Base-by-base conservation (phyloP, 305 asterid species). In the Solanum hybrid region DNA sequence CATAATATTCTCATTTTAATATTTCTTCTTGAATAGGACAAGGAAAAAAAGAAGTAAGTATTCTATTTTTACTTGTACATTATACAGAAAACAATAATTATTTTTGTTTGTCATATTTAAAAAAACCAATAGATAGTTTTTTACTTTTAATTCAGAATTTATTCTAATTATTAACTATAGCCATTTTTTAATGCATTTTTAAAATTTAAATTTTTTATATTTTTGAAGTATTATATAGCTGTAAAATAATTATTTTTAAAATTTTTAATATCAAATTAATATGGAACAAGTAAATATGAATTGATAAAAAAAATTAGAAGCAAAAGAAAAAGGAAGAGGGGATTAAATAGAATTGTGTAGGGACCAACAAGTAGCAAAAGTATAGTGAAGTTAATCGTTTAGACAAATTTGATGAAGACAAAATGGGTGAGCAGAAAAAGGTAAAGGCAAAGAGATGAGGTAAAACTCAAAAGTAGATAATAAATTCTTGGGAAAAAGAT, bases 341-440 rank as follows among this genome's bases (percentile, higher is more conserved):
- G 32, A 26, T 27, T 4, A 10, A 8, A 32, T 31, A 24, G 79
- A 85, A 34, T 45, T n/a, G 71, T 32, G 77, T 32, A 51, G 26
- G 78, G 71, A 77, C 51, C 45, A 86, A 60, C 31, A 89, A 89
- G 81, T 73, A 82, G 38, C 27, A 45, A 82, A 81, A 42, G 86
- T 26, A 5, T 31, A 31, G 75, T 85, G 17, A n/a, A 75, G 32
- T 84, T 13, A 84, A 89, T 4, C 31, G 22, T 15, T 69, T 38
- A 79, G 90, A 88, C 94, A 94, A 92, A 90, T 93, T 88, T 91
- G 95, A 90, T 91, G 91, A 89, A 94, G 95, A 94, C 96, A 95
- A 88, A 90, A 89, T 36, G 96, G 90, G 81, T 91, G 89, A 88
- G 86, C 92, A 90, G 93, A 93, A 92, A 78, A 91, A 95, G 90